Percentiles rank a stretch among this genome's conserved stretches.
These are phyloP conservation scores for Metarhizium album DNA, from an alignment of 2,329 filamentous ascomycete genomes.

Conservation along the genomic window DNA sequence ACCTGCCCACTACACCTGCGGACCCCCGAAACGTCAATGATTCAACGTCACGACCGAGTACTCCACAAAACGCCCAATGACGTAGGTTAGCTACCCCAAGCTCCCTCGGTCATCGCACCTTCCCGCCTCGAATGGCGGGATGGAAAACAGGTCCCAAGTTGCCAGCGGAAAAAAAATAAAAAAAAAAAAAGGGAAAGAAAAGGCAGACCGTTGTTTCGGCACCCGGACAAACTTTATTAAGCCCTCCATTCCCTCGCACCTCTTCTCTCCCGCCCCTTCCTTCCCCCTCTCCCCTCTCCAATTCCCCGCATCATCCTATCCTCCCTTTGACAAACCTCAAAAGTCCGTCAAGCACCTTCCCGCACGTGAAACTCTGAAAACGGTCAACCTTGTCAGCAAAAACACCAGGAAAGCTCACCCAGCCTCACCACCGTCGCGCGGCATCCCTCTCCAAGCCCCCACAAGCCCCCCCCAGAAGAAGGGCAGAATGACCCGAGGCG, in stretches of 20 bases:
- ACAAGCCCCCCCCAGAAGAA: conserved; percentile 25
- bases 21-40: not conserved
- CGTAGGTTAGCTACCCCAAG: not conserved
- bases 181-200: too few relatives aligned
- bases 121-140: too few relatives aligned
- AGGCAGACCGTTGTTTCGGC: too few relatives aligned
- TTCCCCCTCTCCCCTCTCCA: not conserved
- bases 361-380: too few relatives aligned
- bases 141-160: too few relatives aligned
- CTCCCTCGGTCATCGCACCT: too few relatives aligned
- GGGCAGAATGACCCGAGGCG: conserved; percentile 51
- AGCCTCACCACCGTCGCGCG: too few relatives aligned
- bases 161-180: too few relatives aligned
- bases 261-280: not conserved
- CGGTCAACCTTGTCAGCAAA: too few relatives aligned
- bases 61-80: not conserved
- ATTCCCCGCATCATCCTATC: not conserved
- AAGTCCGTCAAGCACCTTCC: not conserved
- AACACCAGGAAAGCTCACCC: too few relatives aligned
- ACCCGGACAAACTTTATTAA: not conserved
- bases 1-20: not conserved
- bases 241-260: not conserved
- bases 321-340: too few relatives aligned
- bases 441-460: conserved; percentile 7
- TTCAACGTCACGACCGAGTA: not conserved